phyloP scores from a whole-genome alignment of 768 basidiomycete genomes.

The Agrocybe chaxingu region DNA sequence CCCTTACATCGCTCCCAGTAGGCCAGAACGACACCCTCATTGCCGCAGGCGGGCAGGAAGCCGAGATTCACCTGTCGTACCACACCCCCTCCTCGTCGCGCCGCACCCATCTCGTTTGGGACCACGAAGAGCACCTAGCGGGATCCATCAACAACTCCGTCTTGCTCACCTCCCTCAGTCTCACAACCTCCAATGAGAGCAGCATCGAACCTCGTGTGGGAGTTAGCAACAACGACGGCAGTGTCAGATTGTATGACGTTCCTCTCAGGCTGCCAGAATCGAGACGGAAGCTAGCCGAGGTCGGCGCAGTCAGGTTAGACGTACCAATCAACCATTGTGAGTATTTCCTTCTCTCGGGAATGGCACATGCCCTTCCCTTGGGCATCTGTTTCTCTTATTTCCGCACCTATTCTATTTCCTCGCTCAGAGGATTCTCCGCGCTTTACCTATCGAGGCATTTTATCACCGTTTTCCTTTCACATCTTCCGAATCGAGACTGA shows the following conservation, averaged over 20 bases:
- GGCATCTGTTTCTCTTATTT: no score
- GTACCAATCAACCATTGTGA: slow-evolving; percentile 82
- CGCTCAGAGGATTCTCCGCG: not conserved
- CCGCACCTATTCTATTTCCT: no score
- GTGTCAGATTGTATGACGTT: slow-evolving; percentile 79
- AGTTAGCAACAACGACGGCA: slow-evolving; percentile 84
- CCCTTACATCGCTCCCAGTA: slow-evolving; percentile 54
- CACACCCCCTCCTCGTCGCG: slow-evolving; percentile 31
- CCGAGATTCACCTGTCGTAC: slow-evolving; percentile 64
- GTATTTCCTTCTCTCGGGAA: slow-evolving; percentile 22
- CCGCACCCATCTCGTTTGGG: slow-evolving; percentile 43
- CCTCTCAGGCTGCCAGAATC: slow-evolving; percentile 45
- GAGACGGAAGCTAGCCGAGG: slow-evolving; percentile 41
- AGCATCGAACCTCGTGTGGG: slow-evolving; percentile 73
- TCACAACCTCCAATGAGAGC: slow-evolving; percentile 58
- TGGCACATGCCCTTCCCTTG: no score
- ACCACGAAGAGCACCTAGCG: slow-evolving; percentile 46
- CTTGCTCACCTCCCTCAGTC: slow-evolving; percentile 56
- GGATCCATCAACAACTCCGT: slow-evolving; percentile 87
- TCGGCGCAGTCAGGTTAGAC: slow-evolving; percentile 53
- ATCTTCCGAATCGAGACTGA: not conserved
- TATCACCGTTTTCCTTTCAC: slow-evolving; percentile 1
- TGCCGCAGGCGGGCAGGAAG: slow-evolving; percentile 74
- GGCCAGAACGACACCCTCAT: slow-evolving; percentile 55
- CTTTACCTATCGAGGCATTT: slow-evolving; percentile 5